phyloP scores from a whole-genome alignment of 1,139 yeast species.

The Pichia cactophila region DNA sequence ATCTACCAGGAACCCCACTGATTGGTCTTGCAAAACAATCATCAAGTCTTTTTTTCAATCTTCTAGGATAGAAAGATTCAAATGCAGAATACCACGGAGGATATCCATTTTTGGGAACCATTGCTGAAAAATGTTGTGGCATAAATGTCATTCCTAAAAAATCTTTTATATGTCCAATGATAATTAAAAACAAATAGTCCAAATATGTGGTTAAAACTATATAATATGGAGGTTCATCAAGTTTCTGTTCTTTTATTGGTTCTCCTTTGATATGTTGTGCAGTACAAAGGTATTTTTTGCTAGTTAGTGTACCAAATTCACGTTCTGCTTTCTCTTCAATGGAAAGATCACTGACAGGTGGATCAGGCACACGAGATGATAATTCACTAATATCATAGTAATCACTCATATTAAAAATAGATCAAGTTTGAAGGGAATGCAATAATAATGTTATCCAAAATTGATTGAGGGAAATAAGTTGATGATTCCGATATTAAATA shows the following conservation, averaged over 20 bases:
- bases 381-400: slow-evolving; percentile 9
- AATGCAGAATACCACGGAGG: slow-evolving; percentile 96
- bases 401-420: slow-evolving; percentile 1
- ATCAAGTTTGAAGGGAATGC: too few relatives aligned
- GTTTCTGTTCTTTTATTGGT: slow-evolving; percentile 51
- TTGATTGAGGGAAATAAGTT: too few relatives aligned
- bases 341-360: slow-evolving; percentile 41
- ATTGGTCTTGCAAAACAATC: slow-evolving; percentile 96
- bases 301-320: slow-evolving; percentile 58
- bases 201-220: slow-evolving; percentile 76
- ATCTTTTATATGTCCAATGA: slow-evolving; percentile 86
- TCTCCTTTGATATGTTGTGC: slow-evolving; percentile 47
- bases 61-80: slow-evolving; percentile 87
- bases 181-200: slow-evolving; percentile 72
- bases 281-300: slow-evolving; percentile 49
- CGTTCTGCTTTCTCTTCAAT: slow-evolving; percentile 48
- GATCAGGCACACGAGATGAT: slow-evolving; percentile 35
- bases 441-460: too few relatives aligned
- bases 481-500: too few relatives aligned
- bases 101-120: slow-evolving; percentile 77
- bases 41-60: slow-evolving; percentile 82
- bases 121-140: slow-evolving; percentile 55
- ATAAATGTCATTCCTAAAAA: slow-evolving; percentile 72
- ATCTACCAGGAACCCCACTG: slow-evolving; percentile 95
- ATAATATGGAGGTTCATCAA: slow-evolving; percentile 81